Evolutionary conservation across 148 eudicot species (phyloP).

Genomic region (Selenicereus undatus): DNA sequence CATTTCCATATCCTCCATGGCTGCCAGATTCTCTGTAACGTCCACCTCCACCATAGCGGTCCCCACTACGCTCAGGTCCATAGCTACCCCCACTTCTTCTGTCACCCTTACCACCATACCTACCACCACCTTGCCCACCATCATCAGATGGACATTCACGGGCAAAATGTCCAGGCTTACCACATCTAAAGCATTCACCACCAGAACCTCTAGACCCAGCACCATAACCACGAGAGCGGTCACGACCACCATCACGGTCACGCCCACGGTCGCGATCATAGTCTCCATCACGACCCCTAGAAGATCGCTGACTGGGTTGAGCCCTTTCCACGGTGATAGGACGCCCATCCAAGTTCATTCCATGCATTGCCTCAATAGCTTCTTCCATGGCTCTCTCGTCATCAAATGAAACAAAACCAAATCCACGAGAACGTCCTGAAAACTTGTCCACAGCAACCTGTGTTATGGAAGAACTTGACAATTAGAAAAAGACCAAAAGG

Average conservation of each 20-base stretch:
- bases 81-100: slow-evolving; percentile 1
- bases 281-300: slow-evolving; percentile 68
- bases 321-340: slow-evolving; percentile 91
- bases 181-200: slow-evolving; percentile 47
- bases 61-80: slow-evolving; percentile 2
- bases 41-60: slow-evolving; percentile 8
- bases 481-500: neutral
- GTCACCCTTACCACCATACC: neutral
- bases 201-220: slow-evolving; percentile 66
- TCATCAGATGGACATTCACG: slow-evolving; percentile 74
- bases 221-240: slow-evolving; percentile 42
- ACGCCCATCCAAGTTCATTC: slow-evolving; percentile 88
- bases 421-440: slow-evolving; percentile 94
- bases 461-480: neutral
- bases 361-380: slow-evolving; percentile 90
- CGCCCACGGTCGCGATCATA: slow-evolving; percentile 58
- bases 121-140: slow-evolving; percentile 30
- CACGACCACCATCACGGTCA: slow-evolving; percentile 21
- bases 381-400: slow-evolving; percentile 90
- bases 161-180: slow-evolving; percentile 55
- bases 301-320: slow-evolving; percentile 62
- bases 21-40: neutral
- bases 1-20: neutral
- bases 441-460: slow-evolving; percentile 84
- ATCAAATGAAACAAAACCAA: slow-evolving; percentile 93